Evolutionary conservation across 208 protist species (phyloP).

Genomic region (Crithidia sp.): DNA sequence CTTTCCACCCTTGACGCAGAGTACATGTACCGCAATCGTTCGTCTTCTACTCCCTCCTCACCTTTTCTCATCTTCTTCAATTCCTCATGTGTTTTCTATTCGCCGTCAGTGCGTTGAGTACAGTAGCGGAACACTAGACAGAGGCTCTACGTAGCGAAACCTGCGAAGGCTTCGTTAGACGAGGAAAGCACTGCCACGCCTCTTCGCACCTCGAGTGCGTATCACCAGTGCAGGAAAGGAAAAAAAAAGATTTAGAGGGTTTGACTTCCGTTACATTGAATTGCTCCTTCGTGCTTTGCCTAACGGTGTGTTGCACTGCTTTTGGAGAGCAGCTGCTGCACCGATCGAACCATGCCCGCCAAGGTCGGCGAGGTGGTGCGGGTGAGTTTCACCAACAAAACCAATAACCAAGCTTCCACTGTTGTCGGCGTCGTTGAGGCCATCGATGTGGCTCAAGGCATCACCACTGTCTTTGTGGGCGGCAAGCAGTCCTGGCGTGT

Average conservation of each 20-base stretch:
- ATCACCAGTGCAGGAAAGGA: neutral
- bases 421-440: conserved; percentile 15
- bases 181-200: neutral
- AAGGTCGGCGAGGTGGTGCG: conserved; percentile 7
- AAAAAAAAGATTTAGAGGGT: neutral
- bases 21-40: too few species aligned
- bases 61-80: too few species aligned
- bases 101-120: too few species aligned
- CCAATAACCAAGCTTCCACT: neutral
- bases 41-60: too few species aligned
- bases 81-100: too few species aligned
- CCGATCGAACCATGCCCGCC: neutral
- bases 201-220: neutral
- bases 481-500: conserved; percentile 1
- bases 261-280: too few species aligned
- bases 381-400: conserved; percentile 7
- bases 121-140: too few species aligned
- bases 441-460: conserved; percentile 2
- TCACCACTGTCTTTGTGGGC: conserved; percentile 10
- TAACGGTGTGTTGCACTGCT: too few species aligned
- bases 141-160: too few species aligned
- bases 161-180: too few species aligned
- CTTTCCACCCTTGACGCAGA: too few species aligned
- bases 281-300: too few species aligned
- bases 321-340: neutral